A percentile compares a stretch with the other conserved stretches of the same genome.
These are phyloP conservation scores for Huntiella bhutanensis DNA, from an alignment of 2,329 filamentous ascomycete species.

Conservation along the genomic window DNA sequence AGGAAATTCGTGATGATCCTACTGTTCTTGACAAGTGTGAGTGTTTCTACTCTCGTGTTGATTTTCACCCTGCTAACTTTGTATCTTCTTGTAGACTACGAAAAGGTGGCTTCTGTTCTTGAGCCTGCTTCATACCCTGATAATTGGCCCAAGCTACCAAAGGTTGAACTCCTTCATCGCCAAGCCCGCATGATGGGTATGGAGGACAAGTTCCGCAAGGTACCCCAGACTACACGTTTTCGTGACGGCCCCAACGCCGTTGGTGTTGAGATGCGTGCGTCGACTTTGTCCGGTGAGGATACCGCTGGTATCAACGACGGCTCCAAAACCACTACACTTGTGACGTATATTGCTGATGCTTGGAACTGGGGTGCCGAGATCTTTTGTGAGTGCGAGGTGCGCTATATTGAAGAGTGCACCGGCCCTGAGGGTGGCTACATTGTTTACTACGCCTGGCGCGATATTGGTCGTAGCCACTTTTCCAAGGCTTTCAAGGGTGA, in stretches of 20 bases:
- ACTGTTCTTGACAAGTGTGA: conserved; percentile 29
- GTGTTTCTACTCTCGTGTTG: conserved; percentile 13
- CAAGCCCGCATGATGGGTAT: conserved; percentile 35
- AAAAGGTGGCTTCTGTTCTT: conserved; percentile 34
- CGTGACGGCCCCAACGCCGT: conserved; percentile 38
- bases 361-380: conserved; percentile 57
- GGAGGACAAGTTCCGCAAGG: conserved; percentile 32
- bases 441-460: conserved; percentile 46
- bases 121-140: conserved; percentile 39
- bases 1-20: conserved; percentile 29
- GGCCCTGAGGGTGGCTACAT: conserved; percentile 34
- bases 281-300: conserved; percentile 42
- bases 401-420: conserved; percentile 36
- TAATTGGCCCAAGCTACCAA: conserved; percentile 37
- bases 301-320: conserved; percentile 47
- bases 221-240: conserved; percentile 45
- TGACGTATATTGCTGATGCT: conserved; percentile 49
- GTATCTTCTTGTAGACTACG: conserved; percentile 28
- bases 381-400: conserved; percentile 50
- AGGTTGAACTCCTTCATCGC: conserved; percentile 35
- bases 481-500: conserved; percentile 34
- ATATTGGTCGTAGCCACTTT: conserved; percentile 35
- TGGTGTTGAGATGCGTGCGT: conserved; percentile 45
- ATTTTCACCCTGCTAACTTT: background rate
- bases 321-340: conserved; percentile 45